A percentile compares a stretch with the other conserved stretches of the same genome.
phyloP scores from a whole-genome alignment of 306 rosid species.

The Castanea sativa region DNA sequence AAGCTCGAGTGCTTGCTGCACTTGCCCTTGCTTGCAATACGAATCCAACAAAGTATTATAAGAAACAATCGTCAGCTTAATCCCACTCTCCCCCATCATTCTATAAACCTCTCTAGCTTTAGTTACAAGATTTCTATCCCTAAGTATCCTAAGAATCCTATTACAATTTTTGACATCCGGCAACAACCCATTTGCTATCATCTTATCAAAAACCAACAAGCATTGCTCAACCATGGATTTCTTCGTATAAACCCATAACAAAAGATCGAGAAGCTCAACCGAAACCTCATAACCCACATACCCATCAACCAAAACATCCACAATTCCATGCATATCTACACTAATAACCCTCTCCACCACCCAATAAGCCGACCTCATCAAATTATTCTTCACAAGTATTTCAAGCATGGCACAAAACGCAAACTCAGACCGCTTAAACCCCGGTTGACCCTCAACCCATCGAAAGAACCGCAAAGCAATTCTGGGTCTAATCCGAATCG shows the following conservation, averaged over 20 bases:
- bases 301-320: constrained; percentile 39
- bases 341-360: constrained; percentile 54
- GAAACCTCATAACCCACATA: constrained; percentile 29
- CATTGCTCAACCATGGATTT: constrained; percentile 53
- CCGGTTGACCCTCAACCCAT: constrained; percentile 62
- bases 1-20: constrained; percentile 50
- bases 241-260: constrained; percentile 49
- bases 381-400: constrained; percentile 47
- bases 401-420: constrained; percentile 55
- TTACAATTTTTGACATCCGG: constrained; percentile 76
- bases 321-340: constrained; percentile 29
- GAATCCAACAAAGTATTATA: constrained; percentile 68
- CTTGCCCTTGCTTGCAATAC: constrained; percentile 63
- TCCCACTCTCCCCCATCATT: constrained; percentile 55
- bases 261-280: constrained; percentile 54
- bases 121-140: constrained; percentile 35
- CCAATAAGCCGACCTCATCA: constrained; percentile 52
- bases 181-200: constrained; percentile 54
- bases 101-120: constrained; percentile 50
- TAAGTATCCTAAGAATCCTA: constrained; percentile 64
- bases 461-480: constrained; percentile 63
- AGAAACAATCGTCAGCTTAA: constrained; percentile 53
- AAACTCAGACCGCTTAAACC: constrained; percentile 38
- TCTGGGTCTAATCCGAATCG: constrained; percentile 40
- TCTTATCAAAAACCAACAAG: constrained; percentile 43